Percentiles rank a stretch among this genome's conserved stretches.
These are phyloP conservation scores for Cladorrhinum sp. DNA, from an alignment of 2,329 filamentous ascomycete genomes.

Conservation along the genomic window DNA sequence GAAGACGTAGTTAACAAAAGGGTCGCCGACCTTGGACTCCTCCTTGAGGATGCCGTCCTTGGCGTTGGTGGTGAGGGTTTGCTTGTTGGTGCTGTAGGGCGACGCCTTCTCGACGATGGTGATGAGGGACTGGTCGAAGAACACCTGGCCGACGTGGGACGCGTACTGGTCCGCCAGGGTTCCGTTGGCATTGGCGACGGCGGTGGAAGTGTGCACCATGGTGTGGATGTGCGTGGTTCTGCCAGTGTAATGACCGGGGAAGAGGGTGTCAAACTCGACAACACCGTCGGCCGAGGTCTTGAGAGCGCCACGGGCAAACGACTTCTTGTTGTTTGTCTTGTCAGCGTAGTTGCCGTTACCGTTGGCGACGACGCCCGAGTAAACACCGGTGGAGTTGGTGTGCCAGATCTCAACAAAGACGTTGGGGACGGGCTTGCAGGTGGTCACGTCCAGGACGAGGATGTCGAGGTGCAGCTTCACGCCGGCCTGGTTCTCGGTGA, in stretches of 20 bases:
- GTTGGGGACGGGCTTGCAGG: constrained; percentile 45
- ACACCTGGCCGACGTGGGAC: constrained; percentile 62
- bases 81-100: constrained; percentile 48
- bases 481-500: constrained; percentile 43
- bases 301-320: constrained; percentile 42
- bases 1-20: constrained; percentile 51
- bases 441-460: constrained; percentile 47
- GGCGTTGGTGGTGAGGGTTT: constrained; percentile 40
- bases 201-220: constrained; percentile 40
- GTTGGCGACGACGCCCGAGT: constrained; percentile 44
- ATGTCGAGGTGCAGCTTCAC: constrained; percentile 46
- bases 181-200: constrained; percentile 37
- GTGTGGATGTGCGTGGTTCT: constrained; percentile 50
- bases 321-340: constrained; percentile 38
- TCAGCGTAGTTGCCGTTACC: constrained; percentile 41
- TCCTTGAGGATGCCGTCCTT: constrained; percentile 33
- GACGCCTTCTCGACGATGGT: constrained; percentile 44
- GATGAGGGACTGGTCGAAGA: constrained; percentile 61
- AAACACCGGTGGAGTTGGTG: constrained; percentile 46
- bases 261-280: constrained; percentile 41
- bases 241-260: constrained; percentile 44
- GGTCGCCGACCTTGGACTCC: constrained; percentile 28
- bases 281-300: constrained; percentile 40
- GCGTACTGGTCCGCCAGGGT: constrained; percentile 41
- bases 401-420: constrained; percentile 48